A percentile compares a stretch with the other conserved stretches of the same genome.
Conservation (phyloP, 2,329 filamentous ascomycete genomes). For the Verticillium longisporum region DNA sequence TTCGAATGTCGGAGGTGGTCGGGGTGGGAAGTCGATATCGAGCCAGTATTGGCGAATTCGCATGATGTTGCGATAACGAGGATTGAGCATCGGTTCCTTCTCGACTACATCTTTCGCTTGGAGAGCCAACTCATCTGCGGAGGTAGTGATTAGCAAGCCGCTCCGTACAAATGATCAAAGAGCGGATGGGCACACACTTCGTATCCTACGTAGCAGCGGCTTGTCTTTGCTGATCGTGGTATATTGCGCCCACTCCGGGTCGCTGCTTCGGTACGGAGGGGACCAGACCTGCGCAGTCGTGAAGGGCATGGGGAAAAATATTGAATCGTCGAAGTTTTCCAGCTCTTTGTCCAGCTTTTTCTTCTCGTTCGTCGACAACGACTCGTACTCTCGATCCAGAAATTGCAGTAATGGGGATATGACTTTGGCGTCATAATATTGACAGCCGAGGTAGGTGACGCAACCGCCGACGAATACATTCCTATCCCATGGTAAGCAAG, state of each 20-base stretch:
- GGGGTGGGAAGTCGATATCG: conserved; percentile 51
- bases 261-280: conserved; percentile 44
- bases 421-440: conserved; percentile 37
- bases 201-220: conserved; percentile 37
- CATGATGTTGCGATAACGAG: conserved; percentile 39
- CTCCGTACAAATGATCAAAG: not conserved
- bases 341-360: conserved; percentile 28
- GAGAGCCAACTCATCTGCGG: conserved; percentile 36
- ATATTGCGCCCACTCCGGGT: conserved; percentile 60
- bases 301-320: conserved; percentile 58
- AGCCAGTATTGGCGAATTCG: conserved; percentile 50
- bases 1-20: conserved; percentile 52
- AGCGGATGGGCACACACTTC: conserved; percentile 1
- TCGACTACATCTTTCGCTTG: conserved; percentile 34
- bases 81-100: conserved; percentile 32
- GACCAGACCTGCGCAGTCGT: conserved; percentile 42
- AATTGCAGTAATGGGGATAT: conserved; percentile 36
- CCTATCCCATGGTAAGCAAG: conserved; percentile 4
- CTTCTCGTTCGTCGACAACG: conserved; percentile 35
- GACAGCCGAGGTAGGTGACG: conserved; percentile 29
- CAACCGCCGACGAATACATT: conserved; percentile 21
- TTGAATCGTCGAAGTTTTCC: conserved; percentile 34
- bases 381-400: conserved; percentile 33
- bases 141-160: conserved; percentile 11
- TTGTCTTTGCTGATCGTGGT: conserved; percentile 49